Base-by-base conservation (phyloP, 2,329 filamentous ascomycete species). In the Ilyonectria destructans region DNA sequence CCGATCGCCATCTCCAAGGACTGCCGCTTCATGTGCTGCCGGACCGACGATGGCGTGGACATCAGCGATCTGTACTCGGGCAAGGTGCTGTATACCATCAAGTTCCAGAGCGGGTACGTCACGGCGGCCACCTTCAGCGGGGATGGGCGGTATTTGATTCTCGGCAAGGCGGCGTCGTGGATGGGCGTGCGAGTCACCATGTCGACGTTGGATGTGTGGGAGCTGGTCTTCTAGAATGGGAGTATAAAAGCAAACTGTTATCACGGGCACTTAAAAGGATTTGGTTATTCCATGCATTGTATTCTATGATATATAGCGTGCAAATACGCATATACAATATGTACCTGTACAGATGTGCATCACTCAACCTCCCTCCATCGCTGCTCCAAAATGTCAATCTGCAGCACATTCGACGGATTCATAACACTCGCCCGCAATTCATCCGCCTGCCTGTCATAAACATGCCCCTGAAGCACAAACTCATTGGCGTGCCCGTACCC, bases 281-380 rank as follows among this genome's bases (percentile, higher is more conserved):
- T 4, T 33, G 31, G 9, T 33, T 12, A 33, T 33, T 33, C 31
- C 31, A 33, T 33, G 9, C 8, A 33, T 33, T 33, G 31, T 17
- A 17, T 17, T 49, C 21, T 15, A 29, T 26, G 26, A 26, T 4
- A 49, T 49, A 55, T 45, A 33, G 31, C 31, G 31, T 33, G 31
- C 31, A 33, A 12, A 12, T 33, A 33, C 31, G 31, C 9, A 12
- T 33, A 33, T 33, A 33, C 12, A 33, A 9, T 9, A 9, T 10
- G 8, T 33, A 33, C 31, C 8, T 33, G 2, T 12, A 9, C 8
- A 33, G 31, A 13, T 57, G 37, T 40, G 23, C n/a, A 45, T 60
- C 60, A 81, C 67, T 82, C 82, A 54, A 81, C 79, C 54, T 77
- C 73, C 61, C 70, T 78, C 80, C 81, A 82, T 45, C 74, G 65